Evolutionary conservation across 805 yeast species (phyloP).

Genomic region (Danielia reshetovae): DNA sequence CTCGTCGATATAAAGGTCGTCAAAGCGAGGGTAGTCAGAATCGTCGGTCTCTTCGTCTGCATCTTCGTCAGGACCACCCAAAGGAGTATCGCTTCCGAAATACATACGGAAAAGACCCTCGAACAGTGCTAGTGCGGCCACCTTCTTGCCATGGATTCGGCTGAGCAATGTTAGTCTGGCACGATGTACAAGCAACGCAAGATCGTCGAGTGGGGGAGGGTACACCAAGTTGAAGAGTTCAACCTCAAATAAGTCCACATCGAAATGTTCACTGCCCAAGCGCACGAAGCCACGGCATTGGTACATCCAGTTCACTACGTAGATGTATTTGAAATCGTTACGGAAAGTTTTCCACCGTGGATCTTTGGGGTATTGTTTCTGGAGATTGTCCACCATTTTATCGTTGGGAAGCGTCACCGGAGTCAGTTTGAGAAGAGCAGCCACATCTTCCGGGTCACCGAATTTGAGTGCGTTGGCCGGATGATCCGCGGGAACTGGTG

Average conservation of each 20-base stretch:
- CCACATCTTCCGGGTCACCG: constrained; percentile 13
- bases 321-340: constrained; percentile 17
- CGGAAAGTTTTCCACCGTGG: constrained; percentile 17
- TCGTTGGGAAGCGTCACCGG: constrained; percentile 15
- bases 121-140: constrained; percentile 25
- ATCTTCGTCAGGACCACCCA: constrained; percentile 23
- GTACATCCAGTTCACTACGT: constrained; percentile 53
- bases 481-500: constrained; percentile 11
- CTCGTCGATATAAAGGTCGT: constrained; percentile 38
- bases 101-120: constrained; percentile 31
- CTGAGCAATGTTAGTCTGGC: constrained; percentile 42
- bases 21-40: constrained; percentile 29
- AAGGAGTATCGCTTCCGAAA: constrained; percentile 32
- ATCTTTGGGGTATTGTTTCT: constrained; percentile 12
- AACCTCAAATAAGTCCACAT: constrained; percentile 57
- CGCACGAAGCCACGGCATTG: constrained; percentile 49
- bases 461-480: constrained; percentile 10
- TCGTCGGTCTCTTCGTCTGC: constrained; percentile 18
- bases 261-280: constrained; percentile 49
- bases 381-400: constrained; percentile 12
- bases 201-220: constrained; percentile 33
- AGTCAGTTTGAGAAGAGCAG: constrained; percentile 11
- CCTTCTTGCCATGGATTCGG: constrained; percentile 35
- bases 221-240: constrained; percentile 43
- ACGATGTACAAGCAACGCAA: constrained; percentile 36